phyloP scores from a whole-genome alignment of 148 eudicot species.

The Polygonum maritimum region DNA sequence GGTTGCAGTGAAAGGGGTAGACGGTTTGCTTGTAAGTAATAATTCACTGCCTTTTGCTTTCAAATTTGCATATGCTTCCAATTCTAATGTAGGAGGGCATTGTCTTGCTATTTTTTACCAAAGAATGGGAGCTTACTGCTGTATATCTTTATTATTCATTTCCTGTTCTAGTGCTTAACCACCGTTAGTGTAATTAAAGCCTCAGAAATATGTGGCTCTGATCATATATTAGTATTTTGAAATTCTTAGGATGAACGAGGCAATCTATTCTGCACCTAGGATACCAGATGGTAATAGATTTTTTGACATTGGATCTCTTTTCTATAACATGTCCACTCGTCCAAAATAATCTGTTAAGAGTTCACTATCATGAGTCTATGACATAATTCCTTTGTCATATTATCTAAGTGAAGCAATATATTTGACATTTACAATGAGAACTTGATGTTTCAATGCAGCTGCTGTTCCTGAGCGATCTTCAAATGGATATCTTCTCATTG shows the following conservation, averaged over 20 bases:
- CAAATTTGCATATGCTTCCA: neutral
- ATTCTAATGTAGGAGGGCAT: neutral
- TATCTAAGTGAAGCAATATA: neutral
- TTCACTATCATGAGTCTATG: neutral
- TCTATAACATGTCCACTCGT: neutral
- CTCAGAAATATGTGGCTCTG: neutral
- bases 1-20: slow-evolving; percentile 90
- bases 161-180: neutral
- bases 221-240: neutral
- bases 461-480: slow-evolving; percentile 49
- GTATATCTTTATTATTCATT: neutral
- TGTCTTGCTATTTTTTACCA: neutral
- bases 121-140: neutral
- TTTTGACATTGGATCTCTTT: neutral
- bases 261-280: neutral
- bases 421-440: neutral
- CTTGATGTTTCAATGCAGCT: slow-evolving; percentile 36
- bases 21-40: slow-evolving; percentile 60
- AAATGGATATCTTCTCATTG: slow-evolving; percentile 91
- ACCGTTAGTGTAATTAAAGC: neutral
- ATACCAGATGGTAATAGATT: neutral
- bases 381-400: neutral
- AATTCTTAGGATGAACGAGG: neutral
- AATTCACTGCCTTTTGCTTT: neutral
- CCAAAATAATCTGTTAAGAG: neutral